Percentiles rank a stretch among this genome's conserved stretches.
These are phyloP conservation scores for Areca catechu DNA, from an alignment of 176 grass and related monocot species.

Conservation along the genomic window DNA sequence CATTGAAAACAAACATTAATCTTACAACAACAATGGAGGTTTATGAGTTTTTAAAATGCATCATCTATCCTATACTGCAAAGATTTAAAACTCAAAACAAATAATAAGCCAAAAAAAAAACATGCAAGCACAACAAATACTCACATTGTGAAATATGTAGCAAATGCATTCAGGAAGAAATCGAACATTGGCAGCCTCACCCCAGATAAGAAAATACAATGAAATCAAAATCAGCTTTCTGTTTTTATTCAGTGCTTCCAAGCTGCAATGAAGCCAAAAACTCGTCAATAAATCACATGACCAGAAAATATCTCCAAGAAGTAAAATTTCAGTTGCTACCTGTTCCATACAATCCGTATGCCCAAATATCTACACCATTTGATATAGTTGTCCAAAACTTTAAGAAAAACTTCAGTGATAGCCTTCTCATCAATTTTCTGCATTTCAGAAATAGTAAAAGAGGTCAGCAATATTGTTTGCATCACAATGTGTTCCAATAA, in stretches of 20 bases:
- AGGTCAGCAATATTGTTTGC: not conserved
- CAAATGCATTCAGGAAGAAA: slow-evolving; percentile 96
- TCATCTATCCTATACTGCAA: not conserved
- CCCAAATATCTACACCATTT: slow-evolving; percentile 84
- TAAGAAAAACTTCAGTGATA: slow-evolving; percentile 69
- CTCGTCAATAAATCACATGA: slow-evolving; percentile 5
- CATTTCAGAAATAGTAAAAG: slow-evolving; percentile 7
- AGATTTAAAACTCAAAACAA: not conserved
- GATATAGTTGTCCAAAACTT: slow-evolving; percentile 97
- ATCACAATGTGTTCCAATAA: not conserved
- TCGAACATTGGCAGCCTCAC: slow-evolving; percentile 85
- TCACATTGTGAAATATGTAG: slow-evolving; percentile 98
- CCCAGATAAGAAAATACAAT: slow-evolving; percentile 93
- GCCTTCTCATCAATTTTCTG: slow-evolving; percentile 94
- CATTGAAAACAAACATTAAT: no score
- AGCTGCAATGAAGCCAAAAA: slow-evolving; percentile 30
- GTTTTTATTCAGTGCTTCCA: slow-evolving; percentile 71
- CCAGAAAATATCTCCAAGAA: slow-evolving; percentile 11
- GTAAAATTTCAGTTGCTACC: slow-evolving; percentile 25
- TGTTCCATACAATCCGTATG: slow-evolving; percentile 79
- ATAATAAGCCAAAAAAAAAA: not conserved
- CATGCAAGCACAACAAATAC: slow-evolving; percentile 13
- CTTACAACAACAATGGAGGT: no score
- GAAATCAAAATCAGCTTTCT: slow-evolving; percentile 75
- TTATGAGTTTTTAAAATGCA: not conserved